Percentiles rank a stretch among this genome's conserved stretches.
Conservation (phyloP, 768 basidiomycete species). For the Pulveroboletus sp. region DNA sequence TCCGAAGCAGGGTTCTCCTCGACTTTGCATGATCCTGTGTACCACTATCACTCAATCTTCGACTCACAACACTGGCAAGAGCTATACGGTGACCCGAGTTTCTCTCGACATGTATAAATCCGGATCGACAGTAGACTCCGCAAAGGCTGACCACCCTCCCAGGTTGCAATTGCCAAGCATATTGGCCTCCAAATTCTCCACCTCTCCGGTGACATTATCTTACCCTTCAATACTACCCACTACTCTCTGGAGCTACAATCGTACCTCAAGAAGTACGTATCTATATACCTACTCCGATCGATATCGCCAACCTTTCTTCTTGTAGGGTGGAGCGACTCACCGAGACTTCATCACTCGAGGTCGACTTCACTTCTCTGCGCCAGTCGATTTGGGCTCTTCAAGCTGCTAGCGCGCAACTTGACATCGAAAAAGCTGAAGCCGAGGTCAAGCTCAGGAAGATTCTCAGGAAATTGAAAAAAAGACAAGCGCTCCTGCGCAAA, state of each 20-base stretch:
- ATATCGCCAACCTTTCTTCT: background rate
- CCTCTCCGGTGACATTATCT: slow-evolving; percentile 54
- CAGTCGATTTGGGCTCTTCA: slow-evolving; percentile 47
- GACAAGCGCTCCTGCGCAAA: slow-evolving; percentile 19
- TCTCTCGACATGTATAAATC: slow-evolving; percentile 59
- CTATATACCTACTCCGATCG: slow-evolving; percentile 23
- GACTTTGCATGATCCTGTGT: slow-evolving; percentile 52
- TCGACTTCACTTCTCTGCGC: slow-evolving; percentile 42
- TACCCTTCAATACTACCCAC: slow-evolving; percentile 75
- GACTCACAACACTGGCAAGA: slow-evolving; percentile 73
- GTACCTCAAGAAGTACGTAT: slow-evolving; percentile 55
- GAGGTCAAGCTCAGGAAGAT: slow-evolving; percentile 46
- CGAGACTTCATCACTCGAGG: slow-evolving; percentile 38
- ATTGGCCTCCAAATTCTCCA: slow-evolving; percentile 62
- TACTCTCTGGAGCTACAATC: slow-evolving; percentile 62
- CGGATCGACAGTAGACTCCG: background rate
- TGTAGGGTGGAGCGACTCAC: slow-evolving; percentile 29
- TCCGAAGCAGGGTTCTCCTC: slow-evolving; percentile 28
- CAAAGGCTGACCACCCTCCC: slow-evolving; percentile 1
- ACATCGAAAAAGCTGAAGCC: slow-evolving; percentile 53
- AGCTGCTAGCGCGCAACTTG: slow-evolving; percentile 48
- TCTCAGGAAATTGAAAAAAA: slow-evolving; percentile 36
- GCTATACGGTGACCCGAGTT: slow-evolving; percentile 70
- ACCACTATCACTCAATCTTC: slow-evolving; percentile 76
- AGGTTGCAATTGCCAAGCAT: slow-evolving; percentile 66